A percentile compares a stretch with the other conserved stretches of the same genome.
Conservation (phyloP, 768 basidiomycete species). For the Clavaria fumosa region DNA sequence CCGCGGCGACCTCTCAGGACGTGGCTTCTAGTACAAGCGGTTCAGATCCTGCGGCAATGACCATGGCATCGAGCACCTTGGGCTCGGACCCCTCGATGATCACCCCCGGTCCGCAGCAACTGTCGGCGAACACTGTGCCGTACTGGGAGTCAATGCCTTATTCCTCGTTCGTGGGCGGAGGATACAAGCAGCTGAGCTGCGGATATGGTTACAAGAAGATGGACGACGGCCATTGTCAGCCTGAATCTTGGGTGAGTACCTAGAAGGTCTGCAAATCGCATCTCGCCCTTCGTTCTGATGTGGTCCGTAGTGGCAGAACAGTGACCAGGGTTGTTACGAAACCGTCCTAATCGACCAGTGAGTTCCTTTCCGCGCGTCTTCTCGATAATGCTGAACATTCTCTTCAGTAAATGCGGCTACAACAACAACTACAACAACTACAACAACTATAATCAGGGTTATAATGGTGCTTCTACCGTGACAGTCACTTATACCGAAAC, state of each 20-base stretch:
- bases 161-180: constrained; percentile 40
- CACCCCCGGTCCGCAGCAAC: constrained; percentile 15
- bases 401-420: too few species aligned
- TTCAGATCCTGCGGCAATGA: constrained; percentile 6
- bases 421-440: too few species aligned
- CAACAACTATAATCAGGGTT: too few species aligned
- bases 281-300: not conserved
- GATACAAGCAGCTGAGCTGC: constrained; percentile 50
- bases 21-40: constrained; percentile 7
- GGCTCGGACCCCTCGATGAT: constrained; percentile 20
- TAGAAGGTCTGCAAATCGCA: not conserved
- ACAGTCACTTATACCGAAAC: too few species aligned
- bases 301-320: not conserved
- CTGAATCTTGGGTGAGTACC: constrained; percentile 41
- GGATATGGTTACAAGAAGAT: constrained; percentile 54
- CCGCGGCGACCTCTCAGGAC: constrained; percentile 16
- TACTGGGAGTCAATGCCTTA: constrained; percentile 34
- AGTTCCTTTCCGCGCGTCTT: constrained; percentile 1
- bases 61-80: constrained; percentile 12
- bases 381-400: not conserved
- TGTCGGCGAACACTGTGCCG: constrained; percentile 23
- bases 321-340: constrained; percentile 37
- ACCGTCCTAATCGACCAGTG: constrained; percentile 42
- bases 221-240: constrained; percentile 37
- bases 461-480: too few species aligned